Evolutionary conservation across 805 yeast genomes (phyloP).

Genomic region (Kluyveromyces starmeri): DNA sequence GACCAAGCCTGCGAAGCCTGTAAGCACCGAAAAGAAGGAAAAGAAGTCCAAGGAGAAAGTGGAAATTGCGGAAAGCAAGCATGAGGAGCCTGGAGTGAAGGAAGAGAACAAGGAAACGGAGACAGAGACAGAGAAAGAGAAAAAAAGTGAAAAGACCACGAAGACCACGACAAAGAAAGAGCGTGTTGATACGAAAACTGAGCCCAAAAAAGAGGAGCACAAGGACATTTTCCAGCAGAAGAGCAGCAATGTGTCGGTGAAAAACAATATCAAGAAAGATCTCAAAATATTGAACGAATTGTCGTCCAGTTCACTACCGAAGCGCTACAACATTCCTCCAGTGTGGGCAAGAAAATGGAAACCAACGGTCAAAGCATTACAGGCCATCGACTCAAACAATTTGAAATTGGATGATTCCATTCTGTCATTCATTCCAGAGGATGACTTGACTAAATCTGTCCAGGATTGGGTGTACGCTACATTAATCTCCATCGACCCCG

Average conservation of each 20-base stretch:
- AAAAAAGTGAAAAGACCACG: conserved; percentile 2
- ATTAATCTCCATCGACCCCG: conserved; percentile 52
- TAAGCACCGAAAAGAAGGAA: too few relatives aligned
- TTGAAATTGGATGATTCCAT: conserved; percentile 33
- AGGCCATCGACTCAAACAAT: conserved; percentile 25
- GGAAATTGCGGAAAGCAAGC: not conserved
- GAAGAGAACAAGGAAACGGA: not conserved
- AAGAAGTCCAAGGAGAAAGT: not conserved
- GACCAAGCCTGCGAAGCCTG: too few relatives aligned
- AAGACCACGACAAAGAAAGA: not conserved
- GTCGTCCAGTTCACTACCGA: conserved; percentile 41
- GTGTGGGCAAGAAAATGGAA: conserved; percentile 78
- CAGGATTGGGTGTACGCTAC: conserved; percentile 89
- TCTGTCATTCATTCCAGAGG: conserved; percentile 66
- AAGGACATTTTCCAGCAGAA: conserved; percentile 27
- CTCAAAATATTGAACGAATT: conserved; percentile 22
- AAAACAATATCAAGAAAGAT: conserved; percentile 27
- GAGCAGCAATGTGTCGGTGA: conserved; percentile 22
- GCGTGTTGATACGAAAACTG: too few relatives aligned
- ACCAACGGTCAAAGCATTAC: conserved; percentile 33
- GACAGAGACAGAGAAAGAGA: not conserved
- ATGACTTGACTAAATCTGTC: conserved; percentile 70
- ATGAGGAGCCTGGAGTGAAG: not conserved
- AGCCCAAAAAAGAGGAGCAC: conserved; percentile 4
- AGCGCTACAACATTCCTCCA: conserved; percentile 56